Evolutionary conservation across 1,284 basidiomycete genomes (phyloP).

Genomic region (Irpex lacteus): DNA sequence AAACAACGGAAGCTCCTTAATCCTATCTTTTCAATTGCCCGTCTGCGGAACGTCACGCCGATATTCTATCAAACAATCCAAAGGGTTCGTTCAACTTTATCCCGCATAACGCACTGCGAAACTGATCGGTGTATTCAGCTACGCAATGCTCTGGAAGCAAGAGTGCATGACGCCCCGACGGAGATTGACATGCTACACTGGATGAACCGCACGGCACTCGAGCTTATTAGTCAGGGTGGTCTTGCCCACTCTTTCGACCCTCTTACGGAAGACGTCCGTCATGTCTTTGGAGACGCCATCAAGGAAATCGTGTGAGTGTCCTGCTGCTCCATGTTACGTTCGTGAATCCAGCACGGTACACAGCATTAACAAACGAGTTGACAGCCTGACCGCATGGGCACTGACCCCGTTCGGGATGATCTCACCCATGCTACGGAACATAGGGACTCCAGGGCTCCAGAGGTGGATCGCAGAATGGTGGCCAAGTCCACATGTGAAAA

Average conservation of each 20-base stretch:
- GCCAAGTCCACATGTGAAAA: background rate
- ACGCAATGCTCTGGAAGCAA: conserved; percentile 16
- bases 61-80: conserved; percentile 18
- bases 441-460: conserved; percentile 10
- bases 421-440: background rate
- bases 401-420: background rate
- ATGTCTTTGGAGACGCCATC: conserved; percentile 27
- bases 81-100: background rate
- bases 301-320: conserved; percentile 27
- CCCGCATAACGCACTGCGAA: background rate
- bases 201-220: conserved; percentile 34
- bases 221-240: conserved; percentile 34
- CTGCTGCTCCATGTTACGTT: background rate
- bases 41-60: conserved; percentile 25
- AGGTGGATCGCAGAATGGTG: conserved; percentile 3
- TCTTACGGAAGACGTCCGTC: conserved; percentile 20
- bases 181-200: conserved; percentile 32
- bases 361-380: background rate
- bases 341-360: background rate
- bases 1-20: conserved; percentile 28
- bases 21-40: conserved; percentile 24
- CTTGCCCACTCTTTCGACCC: conserved; percentile 36
- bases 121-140: background rate
- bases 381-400: background rate
- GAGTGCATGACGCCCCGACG: conserved; percentile 17